Conservation (phyloP, 805 yeast genomes). For the Lipomyces anomalus region DNA sequence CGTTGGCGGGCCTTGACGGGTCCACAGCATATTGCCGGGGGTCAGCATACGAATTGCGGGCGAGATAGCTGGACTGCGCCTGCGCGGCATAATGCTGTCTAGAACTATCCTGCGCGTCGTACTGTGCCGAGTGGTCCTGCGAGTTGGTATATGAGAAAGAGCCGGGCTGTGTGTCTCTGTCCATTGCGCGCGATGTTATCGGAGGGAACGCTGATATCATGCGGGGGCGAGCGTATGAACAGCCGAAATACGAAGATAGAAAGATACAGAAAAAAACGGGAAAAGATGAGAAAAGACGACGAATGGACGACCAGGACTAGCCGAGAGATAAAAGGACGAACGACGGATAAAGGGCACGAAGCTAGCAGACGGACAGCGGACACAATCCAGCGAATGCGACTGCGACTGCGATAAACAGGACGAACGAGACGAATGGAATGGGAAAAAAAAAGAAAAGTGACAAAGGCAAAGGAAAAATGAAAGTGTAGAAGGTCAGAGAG, state of each 20-base stretch:
- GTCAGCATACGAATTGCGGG: conserved; percentile 1
- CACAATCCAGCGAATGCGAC: no score
- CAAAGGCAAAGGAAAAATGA: no score
- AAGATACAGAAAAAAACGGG: not conserved
- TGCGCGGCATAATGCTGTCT: conserved; percentile 9
- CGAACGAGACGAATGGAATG: no score
- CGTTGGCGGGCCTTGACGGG: conserved; percentile 10
- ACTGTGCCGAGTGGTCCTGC: conserved; percentile 10
- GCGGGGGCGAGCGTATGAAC: no score
- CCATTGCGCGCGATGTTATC: conserved; percentile 10
- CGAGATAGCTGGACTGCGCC: conserved; percentile 4
- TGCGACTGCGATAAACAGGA: no score
- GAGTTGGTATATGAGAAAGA: conserved; percentile 8
- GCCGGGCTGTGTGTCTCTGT: conserved; percentile 15
- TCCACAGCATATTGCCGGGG: conserved; percentile 11
- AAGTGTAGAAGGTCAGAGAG: no score
- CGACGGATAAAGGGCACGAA: no score
- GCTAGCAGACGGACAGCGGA: no score
- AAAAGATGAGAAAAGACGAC: conserved; percentile 35
- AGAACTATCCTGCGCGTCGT: conserved; percentile 9
- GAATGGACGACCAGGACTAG: not conserved
- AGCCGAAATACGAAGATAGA: not conserved
- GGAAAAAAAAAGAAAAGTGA: no score
- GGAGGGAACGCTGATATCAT: no score
- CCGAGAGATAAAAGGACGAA: no score